phyloP scores from a whole-genome alignment of 306 rosid genomes.

The Pyrus bretschneideri region DNA sequence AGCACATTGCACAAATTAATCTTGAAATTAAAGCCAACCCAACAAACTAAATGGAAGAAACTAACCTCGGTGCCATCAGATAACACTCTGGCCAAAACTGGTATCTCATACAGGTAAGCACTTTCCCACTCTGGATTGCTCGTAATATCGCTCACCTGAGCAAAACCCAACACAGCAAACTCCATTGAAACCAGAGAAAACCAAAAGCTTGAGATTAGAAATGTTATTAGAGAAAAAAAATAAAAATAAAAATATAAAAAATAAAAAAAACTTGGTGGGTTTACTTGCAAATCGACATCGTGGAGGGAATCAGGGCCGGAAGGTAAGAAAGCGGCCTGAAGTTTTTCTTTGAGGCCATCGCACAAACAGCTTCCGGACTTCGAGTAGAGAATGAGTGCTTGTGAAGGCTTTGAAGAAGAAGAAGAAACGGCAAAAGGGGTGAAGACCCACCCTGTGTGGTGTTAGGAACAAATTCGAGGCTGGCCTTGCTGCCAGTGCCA shows the following conservation, averaged over 20 bases:
- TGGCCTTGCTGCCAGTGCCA: conserved; percentile 45
- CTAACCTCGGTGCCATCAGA: conserved; percentile 91
- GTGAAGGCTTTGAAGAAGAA: conserved; percentile 26
- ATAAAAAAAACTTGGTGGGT: too few species aligned
- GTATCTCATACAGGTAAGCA: conserved; percentile 88
- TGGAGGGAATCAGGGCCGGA: conserved; percentile 63
- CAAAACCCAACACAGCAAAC: conserved; percentile 6
- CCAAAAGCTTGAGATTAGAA: background rate
- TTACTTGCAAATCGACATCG: conserved; percentile 59
- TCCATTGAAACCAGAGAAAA: background rate
- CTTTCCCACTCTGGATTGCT: conserved; percentile 75
- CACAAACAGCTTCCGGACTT: conserved; percentile 97
- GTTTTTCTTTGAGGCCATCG: conserved; percentile 96
- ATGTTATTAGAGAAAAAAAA: background rate
- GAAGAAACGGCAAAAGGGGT: conserved; percentile 32
- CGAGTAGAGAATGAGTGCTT: conserved; percentile 77
- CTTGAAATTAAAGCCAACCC: conserved; percentile 1
- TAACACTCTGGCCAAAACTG: conserved; percentile 70
- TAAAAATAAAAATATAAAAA: background rate
- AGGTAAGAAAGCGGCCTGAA: conserved; percentile 63
- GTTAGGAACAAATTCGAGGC: conserved; percentile 19
- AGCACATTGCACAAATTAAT: background rate
- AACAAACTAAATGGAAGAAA: conserved; percentile 2
- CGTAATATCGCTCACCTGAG: conserved; percentile 77
- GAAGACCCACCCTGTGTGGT: conserved; percentile 28